Evolutionary conservation across 2,329 filamentous ascomycete genomes (phyloP), one percentile per base, ranked within the genome.

Genomic region (Fusarium sacchari): DNA sequence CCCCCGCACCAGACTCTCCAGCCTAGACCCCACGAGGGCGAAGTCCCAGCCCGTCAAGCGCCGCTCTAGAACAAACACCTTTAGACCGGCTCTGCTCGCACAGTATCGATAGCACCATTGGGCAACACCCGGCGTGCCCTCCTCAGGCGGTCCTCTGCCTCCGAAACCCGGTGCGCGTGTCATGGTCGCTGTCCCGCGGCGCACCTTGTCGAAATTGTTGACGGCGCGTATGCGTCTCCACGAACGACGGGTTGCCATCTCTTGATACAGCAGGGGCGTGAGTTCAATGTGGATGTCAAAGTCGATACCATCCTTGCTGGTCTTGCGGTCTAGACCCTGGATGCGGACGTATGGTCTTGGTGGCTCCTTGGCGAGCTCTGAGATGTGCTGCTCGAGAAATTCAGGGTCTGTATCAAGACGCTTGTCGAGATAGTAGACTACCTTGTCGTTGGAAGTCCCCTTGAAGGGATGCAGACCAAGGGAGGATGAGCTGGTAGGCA

Each of bases 101-200:
- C 89, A 91, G 81, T 90, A 95, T 43, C 87, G 86, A 65, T 92
- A 88, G 75, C 91, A 94, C 92, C 93, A 95, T 66, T 91, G 87
- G 14, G 78, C 69, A 47, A 82, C 76, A n/a, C 73, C 68, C 1
- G 81, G 81, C 7, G 72, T 76, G 26, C 80, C 81, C n/a, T 76
- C 75, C 50, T 82, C 81, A 11, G 78, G 75, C 7, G 60, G 60
- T 24, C 71, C 67, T 28, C 78, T 76, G 11, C 75, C 71, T 65
- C 81, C 80, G 46, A 85, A 81, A n/a, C 82, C 82, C 2, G 87
- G 86, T 0, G 86, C 89, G 8, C 86, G 82, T 10, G 82, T 86
- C 64, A 86, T 84, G 22, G 90, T 83, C 57, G 90, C 84, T 8
- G 90, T 90, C 26, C 93, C 93, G n/a, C 93, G 90, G 61, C 88